Evolutionary conservation across 805 yeast genomes (phyloP), one percentile per base, ranked within the genome.

Genomic region (Priceomyces fermenticarens): DNA sequence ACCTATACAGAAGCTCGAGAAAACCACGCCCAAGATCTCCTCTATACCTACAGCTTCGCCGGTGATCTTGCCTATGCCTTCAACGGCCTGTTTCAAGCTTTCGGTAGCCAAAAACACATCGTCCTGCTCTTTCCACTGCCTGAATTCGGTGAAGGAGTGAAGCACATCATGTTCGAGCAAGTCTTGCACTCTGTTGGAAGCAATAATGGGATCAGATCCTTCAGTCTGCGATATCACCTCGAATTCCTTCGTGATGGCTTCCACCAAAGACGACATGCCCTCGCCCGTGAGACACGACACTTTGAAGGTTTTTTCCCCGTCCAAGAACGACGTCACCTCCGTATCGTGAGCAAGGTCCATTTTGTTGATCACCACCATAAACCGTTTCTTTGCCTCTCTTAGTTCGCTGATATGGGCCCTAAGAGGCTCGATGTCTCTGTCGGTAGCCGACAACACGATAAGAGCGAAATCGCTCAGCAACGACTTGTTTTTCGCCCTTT

Each of bases 1-100:
- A 0, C 99, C 99, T 15, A 93, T 88, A 61, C 99, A 93, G 58
- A 93, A 93, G 46, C 81, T 85, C 2, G 96, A 82, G 56, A 93
- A 93, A 0, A 93, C 93, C 1, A 87, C 91, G 0, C 93, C 97
- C 4, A 93, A 67, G 0, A 93, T 81, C 55, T 93, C 98, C 51
- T 93, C 97, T 0, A 90, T 74, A 0, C 95, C 96, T 10, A 91
- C 80, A 0, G 88, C 77, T 30, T 86, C 85, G 1, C 98, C 99
- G 0, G 97, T 90, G 17, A 93, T 85, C 54, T 83, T 86, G 0
- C 97, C 97, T 30, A 93, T 85, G 0, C 97, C 97, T 10, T 84
- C 88, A 13, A 84, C 80, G 0, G 96, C 81, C 37, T 75, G 75
- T 36, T 76, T 75, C 30, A 93, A 67, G 41, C 85, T 82, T 44